Base-by-base conservation (phyloP, 441 rosid species). In the Adansonia grandidieri region DNA sequence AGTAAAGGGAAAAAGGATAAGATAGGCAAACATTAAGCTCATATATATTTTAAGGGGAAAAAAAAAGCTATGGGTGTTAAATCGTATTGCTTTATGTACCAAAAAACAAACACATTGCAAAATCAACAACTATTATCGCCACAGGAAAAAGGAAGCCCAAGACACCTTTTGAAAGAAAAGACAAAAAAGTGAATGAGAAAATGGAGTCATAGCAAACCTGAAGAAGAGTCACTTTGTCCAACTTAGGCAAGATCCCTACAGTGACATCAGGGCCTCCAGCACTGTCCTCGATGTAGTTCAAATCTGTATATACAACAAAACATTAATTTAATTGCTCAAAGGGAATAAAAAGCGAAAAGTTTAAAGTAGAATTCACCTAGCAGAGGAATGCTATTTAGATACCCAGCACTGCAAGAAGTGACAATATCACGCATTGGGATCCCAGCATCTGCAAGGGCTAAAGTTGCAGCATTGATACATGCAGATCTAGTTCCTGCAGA, bases 251-350 rank as follows among this genome's bases (percentile, higher is more conserved):
- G 83, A 94, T 75, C 54, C 97, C 97, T 24, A 96, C 94, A 0
- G 98, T 94, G 67, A 92, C 93, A 86, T 96, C 98, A 11, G 99
- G 87, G 48, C 98, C 99, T 78, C 98, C 99, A 22, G 97, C 98
- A 79, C 98, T 91, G 79, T 96, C 99, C 87, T 96, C 99, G 32
- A 89, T 81, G 80, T 96, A 96, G 84, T 94, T 94, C 61, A 92
- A 83, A 86, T 93, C 95, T 92, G 89, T 53, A 54, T 51, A 75
- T 58, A 40, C 11, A 60, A 75, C 22, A 53, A 45, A 69, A 57
- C n/a, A 47, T 22, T 24, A 75, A 24, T 50, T 61, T 44, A 19
- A 42, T 42, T 9, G 45, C 10, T 19, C n/a, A 69, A 37, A 9
- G 64, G 50, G 45, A 45, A 60, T 9, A 65, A 13, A 37, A 71